Evolutionary conservation across 192 early-diverging fungal species (phyloP), one percentile per base, ranked within the genome.

Genomic region (Mortierella claussenii): DNA sequence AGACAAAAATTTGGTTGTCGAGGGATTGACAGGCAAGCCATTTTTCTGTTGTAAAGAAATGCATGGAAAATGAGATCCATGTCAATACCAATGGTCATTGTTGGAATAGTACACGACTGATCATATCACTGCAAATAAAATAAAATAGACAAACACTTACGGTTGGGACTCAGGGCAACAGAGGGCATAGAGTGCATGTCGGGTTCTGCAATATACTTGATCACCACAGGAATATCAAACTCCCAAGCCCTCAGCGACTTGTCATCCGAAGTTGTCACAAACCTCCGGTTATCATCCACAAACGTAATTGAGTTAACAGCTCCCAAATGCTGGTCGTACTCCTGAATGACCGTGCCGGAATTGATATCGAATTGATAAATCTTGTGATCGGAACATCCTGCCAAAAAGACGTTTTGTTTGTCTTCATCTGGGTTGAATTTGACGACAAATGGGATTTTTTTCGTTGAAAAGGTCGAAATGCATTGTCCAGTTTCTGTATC

Each of bases 161-260:
- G 84, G 64, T 89, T 94, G 15, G 93, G 96, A 70, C 92, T 90
- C 48, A 95, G 69, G 0, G 98, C 87, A 13, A 97, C 96, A 7
- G 95, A 87, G 12, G 98, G 97, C 88, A 99, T 95, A 26, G 92
- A 92, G 60, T 98, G 95, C 96, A 99, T 97, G 52, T 90, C 89
- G 5, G 96, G 92, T 45, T 99, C 98, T 20, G 97, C 95, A 65
- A 98, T 89, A 63, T 96, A 94, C 82, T 98, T 98, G 84, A 99
- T 97, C 34, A 97, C 95, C 3, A 99, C 95, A 4, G 98, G 98
- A 67, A 99, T 99, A 63, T 94, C 97, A 75, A 88, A 97, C 83
- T 99, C 98, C 98, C 98, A 99, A 49, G 91, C 95, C 45, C 98
- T 89, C 60, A 99, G 78, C 20, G 93, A 94, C 80, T 99, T 99